Percentiles rank a stretch among this genome's conserved stretches.
These are phyloP conservation scores for Haemoproteus tartakovskyi DNA, from an alignment of 169 alveolate genomes.

Conservation along the genomic window DNA sequence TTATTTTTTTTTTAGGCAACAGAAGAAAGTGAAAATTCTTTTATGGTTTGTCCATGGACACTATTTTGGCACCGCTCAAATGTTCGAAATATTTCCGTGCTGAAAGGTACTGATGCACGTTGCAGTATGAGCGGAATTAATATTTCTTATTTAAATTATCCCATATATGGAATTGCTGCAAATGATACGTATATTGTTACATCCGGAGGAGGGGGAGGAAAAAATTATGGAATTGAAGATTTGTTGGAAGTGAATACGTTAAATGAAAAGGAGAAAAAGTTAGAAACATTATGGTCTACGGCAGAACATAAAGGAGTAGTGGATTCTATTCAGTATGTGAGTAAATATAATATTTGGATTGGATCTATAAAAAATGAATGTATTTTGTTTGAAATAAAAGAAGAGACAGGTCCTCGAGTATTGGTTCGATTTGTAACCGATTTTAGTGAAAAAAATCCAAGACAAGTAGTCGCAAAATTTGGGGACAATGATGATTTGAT, in stretches of 20 bases:
- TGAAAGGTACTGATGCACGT: background rate
- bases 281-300: slow-evolving; percentile 39
- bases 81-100: background rate
- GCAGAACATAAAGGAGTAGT: slow-evolving; percentile 61
- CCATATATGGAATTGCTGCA: slow-evolving; percentile 69
- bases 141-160: slow-evolving; percentile 47
- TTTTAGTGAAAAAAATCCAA: slow-evolving; percentile 55
- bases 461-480: slow-evolving; percentile 66
- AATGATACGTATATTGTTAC: slow-evolving; percentile 73
- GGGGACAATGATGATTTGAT: slow-evolving; percentile 41
- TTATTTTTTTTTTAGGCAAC: too few species aligned
- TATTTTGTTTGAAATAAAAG: slow-evolving; percentile 69
- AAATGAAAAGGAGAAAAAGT: slow-evolving; percentile 30
- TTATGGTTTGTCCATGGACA: too few species aligned
- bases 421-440: slow-evolving; percentile 68
- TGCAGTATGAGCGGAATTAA: slow-evolving; percentile 38
- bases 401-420: slow-evolving; percentile 65
- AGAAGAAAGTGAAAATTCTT: too few species aligned
- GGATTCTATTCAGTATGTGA: slow-evolving; percentile 6
- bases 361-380: slow-evolving; percentile 74
- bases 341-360: slow-evolving; percentile 74
- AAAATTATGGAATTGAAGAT: slow-evolving; percentile 76
- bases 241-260: slow-evolving; percentile 62
- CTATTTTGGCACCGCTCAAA: background rate
- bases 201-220: slow-evolving; percentile 85